phyloP scores from a whole-genome alignment of 768 basidiomycete genomes.

The Russula emetica region DNA sequence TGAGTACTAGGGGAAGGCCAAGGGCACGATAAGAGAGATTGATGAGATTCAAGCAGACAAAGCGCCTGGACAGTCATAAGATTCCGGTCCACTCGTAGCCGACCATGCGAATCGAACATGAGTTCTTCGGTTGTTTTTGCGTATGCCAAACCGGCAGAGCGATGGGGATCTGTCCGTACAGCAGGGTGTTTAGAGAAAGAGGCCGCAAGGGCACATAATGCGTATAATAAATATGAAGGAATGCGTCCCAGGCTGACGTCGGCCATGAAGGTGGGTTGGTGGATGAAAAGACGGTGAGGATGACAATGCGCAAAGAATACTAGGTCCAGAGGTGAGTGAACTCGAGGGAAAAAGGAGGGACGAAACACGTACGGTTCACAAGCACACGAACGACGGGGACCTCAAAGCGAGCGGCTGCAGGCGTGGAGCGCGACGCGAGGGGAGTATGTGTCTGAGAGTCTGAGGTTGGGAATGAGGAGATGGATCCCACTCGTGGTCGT shows the following conservation, averaged over 20 bases:
- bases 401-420: conserved; percentile 23
- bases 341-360: background rate
- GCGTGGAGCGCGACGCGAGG: conserved; percentile 6
- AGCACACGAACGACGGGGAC: conserved; percentile 28
- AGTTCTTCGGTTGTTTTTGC: conserved; percentile 57
- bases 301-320: conserved; percentile 83
- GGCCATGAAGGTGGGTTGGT: conserved; percentile 71
- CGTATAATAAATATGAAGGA: conserved; percentile 65
- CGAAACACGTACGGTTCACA: conserved; percentile 22
- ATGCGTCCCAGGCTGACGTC: conserved; percentile 62
- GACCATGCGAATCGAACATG: conserved; percentile 69
- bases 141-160: conserved; percentile 38
- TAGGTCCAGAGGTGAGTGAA: conserved; percentile 31
- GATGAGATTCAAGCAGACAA: conserved; percentile 66
- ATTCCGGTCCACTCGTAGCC: conserved; percentile 57
- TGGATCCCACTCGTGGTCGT: conserved; percentile 15
- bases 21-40: conserved; percentile 38
- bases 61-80: conserved; percentile 73
- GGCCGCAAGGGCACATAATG: conserved; percentile 75
- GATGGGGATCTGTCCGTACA: conserved; percentile 48
- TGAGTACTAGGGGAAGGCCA: conserved; percentile 26
- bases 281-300: conserved; percentile 69
- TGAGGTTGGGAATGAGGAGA: conserved; percentile 5
- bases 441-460: conserved; percentile 3
- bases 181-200: conserved; percentile 66